A percentile compares a stretch with the other conserved stretches of the same genome.
phyloP scores from a whole-genome alignment of 192 early-diverging fungal species.

The Coemansia sp. region DNA sequence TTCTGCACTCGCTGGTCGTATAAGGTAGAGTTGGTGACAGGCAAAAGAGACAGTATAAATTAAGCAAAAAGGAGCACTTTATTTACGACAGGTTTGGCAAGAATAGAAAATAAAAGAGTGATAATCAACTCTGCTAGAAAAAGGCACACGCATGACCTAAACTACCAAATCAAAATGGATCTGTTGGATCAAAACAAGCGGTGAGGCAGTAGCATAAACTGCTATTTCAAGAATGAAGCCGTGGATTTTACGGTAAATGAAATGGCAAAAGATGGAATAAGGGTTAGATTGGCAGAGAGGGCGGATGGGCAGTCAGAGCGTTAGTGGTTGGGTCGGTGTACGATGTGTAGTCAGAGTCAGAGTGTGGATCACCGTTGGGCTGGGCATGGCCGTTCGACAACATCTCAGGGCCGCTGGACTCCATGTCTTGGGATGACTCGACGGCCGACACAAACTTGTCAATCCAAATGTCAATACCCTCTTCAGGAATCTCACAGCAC shows the following conservation, averaged over 20 bases:
- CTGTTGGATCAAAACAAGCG: slow-evolving; percentile 5
- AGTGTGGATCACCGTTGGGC: too few relatives aligned
- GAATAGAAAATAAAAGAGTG: too few relatives aligned
- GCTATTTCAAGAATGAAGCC: slow-evolving; percentile 2
- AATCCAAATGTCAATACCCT: slow-evolving; percentile 76
- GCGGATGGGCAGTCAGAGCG: background rate
- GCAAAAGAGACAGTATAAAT: too few relatives aligned
- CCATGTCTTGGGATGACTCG: slow-evolving; percentile 51
- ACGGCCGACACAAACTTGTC: slow-evolving; percentile 74
- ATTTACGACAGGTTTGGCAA: too few relatives aligned
- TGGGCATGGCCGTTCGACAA: background rate
- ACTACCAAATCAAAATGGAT: too few relatives aligned
- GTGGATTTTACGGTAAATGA: background rate
- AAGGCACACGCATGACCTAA: background rate
- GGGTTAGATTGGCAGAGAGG: background rate
- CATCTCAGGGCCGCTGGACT: background rate
- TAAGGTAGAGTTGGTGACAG: too few relatives aligned
- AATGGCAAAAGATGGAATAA: background rate
- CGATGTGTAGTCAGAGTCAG: too few relatives aligned
- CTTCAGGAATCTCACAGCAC: slow-evolving; percentile 78
- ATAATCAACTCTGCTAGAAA: too few relatives aligned
- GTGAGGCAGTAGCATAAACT: slow-evolving; percentile 1
- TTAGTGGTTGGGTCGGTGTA: background rate
- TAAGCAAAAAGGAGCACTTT: too few relatives aligned
- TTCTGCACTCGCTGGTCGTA: too few relatives aligned